Evolutionary conservation across 2,329 filamentous ascomycete genomes (phyloP).

Genomic region (Paraphaeosphaeria minitans): DNA sequence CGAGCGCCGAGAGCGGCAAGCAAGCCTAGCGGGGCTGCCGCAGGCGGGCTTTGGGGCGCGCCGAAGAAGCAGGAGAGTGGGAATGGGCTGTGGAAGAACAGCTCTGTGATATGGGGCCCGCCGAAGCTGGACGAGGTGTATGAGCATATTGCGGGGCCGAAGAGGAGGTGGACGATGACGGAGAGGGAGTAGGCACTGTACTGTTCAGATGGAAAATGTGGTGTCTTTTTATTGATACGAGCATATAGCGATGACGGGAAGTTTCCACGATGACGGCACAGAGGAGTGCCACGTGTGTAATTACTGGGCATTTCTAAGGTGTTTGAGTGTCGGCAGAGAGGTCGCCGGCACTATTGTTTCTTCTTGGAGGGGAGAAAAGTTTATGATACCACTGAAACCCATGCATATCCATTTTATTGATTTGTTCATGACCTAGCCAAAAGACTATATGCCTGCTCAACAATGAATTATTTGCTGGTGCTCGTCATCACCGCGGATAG

Average conservation of each 20-base stretch:
- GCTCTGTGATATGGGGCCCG: conserved; percentile 46
- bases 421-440: too few species aligned
- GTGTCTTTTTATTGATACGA: neutral
- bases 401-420: too few species aligned
- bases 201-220: neutral
- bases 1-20: conserved; percentile 11
- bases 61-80: conserved; percentile 27
- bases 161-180: conserved; percentile 52
- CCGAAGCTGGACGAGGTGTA: conserved; percentile 41
- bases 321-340: neutral
- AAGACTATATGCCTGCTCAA: too few species aligned
- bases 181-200: conserved; percentile 29
- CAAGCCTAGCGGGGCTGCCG: neutral
- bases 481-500: too few species aligned
- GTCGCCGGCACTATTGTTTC: neutral
- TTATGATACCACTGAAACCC: neutral
- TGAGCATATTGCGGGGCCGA: conserved; percentile 46
- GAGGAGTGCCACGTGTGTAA: neutral
- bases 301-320: neutral
- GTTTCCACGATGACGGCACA: neutral
- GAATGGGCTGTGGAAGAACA: conserved; percentile 38
- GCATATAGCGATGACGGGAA: neutral
- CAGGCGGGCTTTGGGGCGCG: conserved; percentile 31
- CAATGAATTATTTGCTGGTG: too few species aligned
- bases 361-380: neutral